Evolutionary conservation across 2,329 filamentous ascomycete species (phyloP), one percentile per base, ranked within the genome.

Genomic region (Plectosphaerella cucumerina): DNA sequence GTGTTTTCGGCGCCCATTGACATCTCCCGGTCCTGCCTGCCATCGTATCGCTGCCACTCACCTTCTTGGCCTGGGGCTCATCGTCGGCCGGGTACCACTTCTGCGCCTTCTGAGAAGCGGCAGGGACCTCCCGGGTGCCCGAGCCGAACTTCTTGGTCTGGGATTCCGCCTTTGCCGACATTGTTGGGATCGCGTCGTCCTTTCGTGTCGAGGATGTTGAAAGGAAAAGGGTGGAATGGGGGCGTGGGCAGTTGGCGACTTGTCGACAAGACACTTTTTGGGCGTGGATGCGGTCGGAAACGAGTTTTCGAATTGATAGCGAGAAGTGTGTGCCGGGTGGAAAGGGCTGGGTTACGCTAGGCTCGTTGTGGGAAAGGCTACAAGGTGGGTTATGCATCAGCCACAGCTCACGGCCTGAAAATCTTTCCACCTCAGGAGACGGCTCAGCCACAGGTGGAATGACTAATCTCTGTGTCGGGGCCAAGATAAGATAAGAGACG

Each of bases 31-130:
- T 34, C 20, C 45, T 47, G 33, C 17, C 26, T 20, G 14, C 22
- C 34, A 34, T 37, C 33, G 35, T 47, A 43, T 37, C 37, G 34
- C 35, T 43, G 17, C 56, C 68, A 89, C 91, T 84, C 85, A 99
- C 94, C 89, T 95, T 93, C 86, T 92, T 96, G 70, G 85, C 84
- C 78, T 87, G 80, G 73, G 83, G 73, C 72, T 93, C 89, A 77
- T 97, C 93, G 76, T 95, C 89, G 72, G 90, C 89, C 75, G 91
- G 90, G 82, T 99, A 99, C 90, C 93, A 99, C 83, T 97, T 97
- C 84, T 89, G 86, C 70, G 93, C 93, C 89, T 95, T 96, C 78
- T 96, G 85, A 72, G 82, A 81, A 76, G 82, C 76, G 77, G 89
- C 85, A 75, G 89, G 91, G 76, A 97, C 87, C 76, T 87, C 84